Evolutionary conservation across 805 yeast genomes (phyloP), one percentile per base, ranked within the genome.

Genomic region (Ogataea corticis): DNA sequence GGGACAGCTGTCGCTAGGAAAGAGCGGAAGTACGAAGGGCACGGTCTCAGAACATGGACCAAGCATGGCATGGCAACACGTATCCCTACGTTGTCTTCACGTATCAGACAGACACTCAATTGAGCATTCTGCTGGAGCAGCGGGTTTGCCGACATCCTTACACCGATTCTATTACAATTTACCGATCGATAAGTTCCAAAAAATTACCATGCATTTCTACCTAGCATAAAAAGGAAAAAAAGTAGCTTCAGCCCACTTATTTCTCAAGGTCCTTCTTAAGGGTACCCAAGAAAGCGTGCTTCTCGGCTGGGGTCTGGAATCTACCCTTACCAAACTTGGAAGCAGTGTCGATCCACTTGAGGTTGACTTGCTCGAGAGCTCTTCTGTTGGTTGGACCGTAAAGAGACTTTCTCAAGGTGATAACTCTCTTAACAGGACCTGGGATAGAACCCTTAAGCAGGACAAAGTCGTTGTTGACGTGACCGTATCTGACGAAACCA

Each of bases 311-410:
- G 71, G 99, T 94, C 83, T 94, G 99, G 98, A 94, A 94, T 86
- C 99, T 94, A 84, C 99, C 99, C 89, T 94, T 95, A 87, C 99
- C 99, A 91, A 94, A 94, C 80, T 92, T 91, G 71, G 99, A 94
- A 73, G 99, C 96, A 68, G 99, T 94, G 77, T 94, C 99, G 74
- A 94, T 94, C 99, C 98, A 94, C 81, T 94, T 94, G 79, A 94
- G 87, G 84, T 78, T 81, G 64, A 92, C 96, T 78, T 89, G 76
- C 84, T 94, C 99, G 66, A 86, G 73, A 67, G 98, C 98, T 79
- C 83, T 86, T 85, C 99, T 94, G 68, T 95, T 87, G 66, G 97
- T 90, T 85, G 91, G 94, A 70, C 87, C 87, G 88, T 89, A 87
- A 73, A 94, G 83, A 65, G 97, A 89, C 83, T 94, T 94, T 87